These are phyloP conservation scores for Cryptococcus sp. DNA, from an alignment of 1,284 basidiomycete genomes.

Conservation along the genomic window DNA sequence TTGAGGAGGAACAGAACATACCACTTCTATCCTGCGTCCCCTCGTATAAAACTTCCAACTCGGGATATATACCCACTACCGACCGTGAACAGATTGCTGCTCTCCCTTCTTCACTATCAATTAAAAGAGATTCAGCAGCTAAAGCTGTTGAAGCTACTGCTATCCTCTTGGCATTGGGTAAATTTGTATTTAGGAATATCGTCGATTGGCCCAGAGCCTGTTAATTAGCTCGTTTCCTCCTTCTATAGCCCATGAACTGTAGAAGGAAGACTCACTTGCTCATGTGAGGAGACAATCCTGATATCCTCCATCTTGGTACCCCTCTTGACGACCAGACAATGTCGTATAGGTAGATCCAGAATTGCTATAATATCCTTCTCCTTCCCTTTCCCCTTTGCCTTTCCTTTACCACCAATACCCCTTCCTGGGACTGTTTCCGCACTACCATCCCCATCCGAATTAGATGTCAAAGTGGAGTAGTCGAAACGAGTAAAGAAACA, in stretches of 20 bases:
- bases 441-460: not conserved
- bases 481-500: constrained; percentile 20
- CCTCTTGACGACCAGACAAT: constrained; percentile 38
- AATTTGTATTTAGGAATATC: constrained; percentile 23
- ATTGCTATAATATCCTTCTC: constrained; percentile 15
- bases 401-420: not conserved
- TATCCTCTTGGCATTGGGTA: constrained; percentile 30
- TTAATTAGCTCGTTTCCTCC: not conserved
- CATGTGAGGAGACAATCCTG: constrained; percentile 41
- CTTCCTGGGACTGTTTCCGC: not conserved
- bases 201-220: constrained; percentile 47
- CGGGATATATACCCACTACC: constrained; percentile 20
- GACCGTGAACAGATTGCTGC: constrained; percentile 45
- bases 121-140: constrained; percentile 35
- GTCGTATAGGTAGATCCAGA: constrained; percentile 33
- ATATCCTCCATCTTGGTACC: constrained; percentile 33
- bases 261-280: constrained; percentile 33
- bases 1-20: constrained; percentile 19
- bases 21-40: constrained; percentile 41
- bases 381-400: not conserved
- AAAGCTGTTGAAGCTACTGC: constrained; percentile 39
- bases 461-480: not conserved
- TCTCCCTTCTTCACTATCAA: constrained; percentile 11
- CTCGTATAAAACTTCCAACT: constrained; percentile 33
- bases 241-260: not conserved